Conservation (phyloP, 1,284 basidiomycete genomes). For the Sporisorium iseilematis-ciliati region DNA sequence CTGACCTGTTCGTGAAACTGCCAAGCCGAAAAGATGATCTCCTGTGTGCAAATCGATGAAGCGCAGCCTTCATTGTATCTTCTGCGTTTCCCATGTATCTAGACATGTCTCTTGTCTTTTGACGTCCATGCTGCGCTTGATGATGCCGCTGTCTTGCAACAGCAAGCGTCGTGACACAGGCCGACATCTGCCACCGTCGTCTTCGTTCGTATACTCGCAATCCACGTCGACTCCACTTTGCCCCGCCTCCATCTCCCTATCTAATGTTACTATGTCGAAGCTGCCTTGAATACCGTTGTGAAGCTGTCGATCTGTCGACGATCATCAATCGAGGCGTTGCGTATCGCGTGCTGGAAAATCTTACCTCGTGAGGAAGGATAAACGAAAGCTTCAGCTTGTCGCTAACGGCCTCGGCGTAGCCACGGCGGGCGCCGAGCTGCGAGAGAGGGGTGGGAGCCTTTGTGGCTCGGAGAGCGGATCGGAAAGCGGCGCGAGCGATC, state of each 20-base stretch:
- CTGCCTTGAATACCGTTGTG: neutral
- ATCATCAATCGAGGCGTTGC: neutral
- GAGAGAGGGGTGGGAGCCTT: conserved; percentile 41
- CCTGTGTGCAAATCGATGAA: too few species aligned
- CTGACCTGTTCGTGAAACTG: too few species aligned
- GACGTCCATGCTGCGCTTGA: too few species aligned
- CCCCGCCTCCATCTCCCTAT: neutral
- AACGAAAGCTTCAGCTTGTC: conserved; percentile 69
- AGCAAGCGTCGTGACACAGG: too few species aligned
- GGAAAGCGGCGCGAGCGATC: conserved; percentile 46
- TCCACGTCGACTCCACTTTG: too few species aligned
- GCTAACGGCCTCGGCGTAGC: conserved; percentile 68
- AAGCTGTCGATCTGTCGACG: neutral
- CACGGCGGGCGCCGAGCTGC: conserved; percentile 61
- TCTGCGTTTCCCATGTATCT: too few species aligned
- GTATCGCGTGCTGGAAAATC: conserved; percentile 4
- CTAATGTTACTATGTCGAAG: neutral
- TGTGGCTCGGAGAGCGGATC: conserved; percentile 43
- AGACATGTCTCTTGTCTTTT: too few species aligned
- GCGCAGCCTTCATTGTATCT: too few species aligned
- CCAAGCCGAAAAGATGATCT: too few species aligned
- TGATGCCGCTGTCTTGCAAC: too few species aligned
- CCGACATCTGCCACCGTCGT: too few species aligned
- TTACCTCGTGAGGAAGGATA: conserved; percentile 60
- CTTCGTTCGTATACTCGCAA: too few species aligned